These are phyloP conservation scores for Aspergillus sclerotioniger DNA, from an alignment of 495 filamentous ascomycete species.

Conservation along the genomic window DNA sequence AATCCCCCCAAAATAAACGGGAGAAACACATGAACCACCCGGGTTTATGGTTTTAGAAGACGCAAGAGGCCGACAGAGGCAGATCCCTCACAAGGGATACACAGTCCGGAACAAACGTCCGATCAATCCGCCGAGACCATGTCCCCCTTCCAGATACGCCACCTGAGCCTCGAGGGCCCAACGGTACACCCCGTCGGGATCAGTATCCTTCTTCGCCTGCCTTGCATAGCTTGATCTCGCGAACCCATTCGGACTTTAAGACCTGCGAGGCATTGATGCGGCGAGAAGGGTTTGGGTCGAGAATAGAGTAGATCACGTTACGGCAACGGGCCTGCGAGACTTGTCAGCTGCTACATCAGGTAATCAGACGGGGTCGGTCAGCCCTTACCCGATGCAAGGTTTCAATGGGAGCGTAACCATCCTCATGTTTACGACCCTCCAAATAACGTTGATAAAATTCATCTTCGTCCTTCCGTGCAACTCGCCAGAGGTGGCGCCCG, in stretches of 20 bases:
- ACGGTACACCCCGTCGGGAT: constrained; percentile 21
- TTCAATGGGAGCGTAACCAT: constrained; percentile 95
- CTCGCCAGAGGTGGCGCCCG: constrained; percentile 91
- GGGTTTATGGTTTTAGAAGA: constrained; percentile 16
- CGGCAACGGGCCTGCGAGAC: constrained; percentile 80
- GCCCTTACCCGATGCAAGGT: constrained; percentile 84
- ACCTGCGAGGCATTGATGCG: constrained; percentile 96
- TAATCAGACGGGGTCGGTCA: constrained; percentile 12
- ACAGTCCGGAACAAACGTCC: constrained; percentile 13
- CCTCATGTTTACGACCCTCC: constrained; percentile 86
- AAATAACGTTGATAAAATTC: constrained; percentile 95
- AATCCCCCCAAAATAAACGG: constrained; percentile 26
- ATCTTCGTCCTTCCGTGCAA: constrained; percentile 92
- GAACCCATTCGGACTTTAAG: constrained; percentile 96
- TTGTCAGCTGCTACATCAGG: constrained; percentile 34
- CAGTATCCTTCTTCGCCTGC: constrained; percentile 88
- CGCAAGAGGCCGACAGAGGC: constrained; percentile 19
- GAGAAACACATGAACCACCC: constrained; percentile 34
- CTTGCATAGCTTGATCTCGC: constrained; percentile 94
- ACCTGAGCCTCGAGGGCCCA: constrained; percentile 4
- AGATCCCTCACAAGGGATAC: constrained; percentile 12
- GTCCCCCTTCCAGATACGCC: not conserved
- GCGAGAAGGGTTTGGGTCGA: constrained; percentile 86
- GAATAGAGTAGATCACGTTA: constrained; percentile 97
- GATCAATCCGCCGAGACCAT: constrained; percentile 12